Percentiles rank a stretch among this genome's conserved stretches.
These are phyloP conservation scores for Oemleria cerasiformis DNA, from an alignment of 306 rosid genomes.

Conservation along the genomic window DNA sequence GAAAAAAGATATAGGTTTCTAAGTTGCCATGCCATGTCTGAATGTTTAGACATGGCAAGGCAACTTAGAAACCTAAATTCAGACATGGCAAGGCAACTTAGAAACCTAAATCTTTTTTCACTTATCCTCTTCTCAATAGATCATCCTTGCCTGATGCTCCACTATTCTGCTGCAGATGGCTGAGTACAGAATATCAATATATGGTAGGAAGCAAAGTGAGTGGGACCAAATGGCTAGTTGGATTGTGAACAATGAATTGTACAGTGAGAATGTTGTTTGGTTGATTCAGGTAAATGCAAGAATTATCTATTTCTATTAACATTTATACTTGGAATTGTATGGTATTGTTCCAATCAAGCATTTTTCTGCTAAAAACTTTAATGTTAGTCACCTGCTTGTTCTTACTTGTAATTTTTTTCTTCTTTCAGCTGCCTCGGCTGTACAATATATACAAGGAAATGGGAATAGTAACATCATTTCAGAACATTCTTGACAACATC, in stretches of 20 bases:
- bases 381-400: slow-evolving; percentile 14
- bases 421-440: slow-evolving; percentile 83
- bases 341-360: slow-evolving; percentile 6
- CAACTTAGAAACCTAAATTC: too few species aligned
- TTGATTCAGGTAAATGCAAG: slow-evolving; percentile 77
- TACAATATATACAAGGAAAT: slow-evolving; percentile 93
- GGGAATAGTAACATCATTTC: slow-evolving; percentile 97
- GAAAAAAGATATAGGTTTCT: neutral
- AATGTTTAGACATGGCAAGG: neutral
- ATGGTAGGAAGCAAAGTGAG: slow-evolving; percentile 99
- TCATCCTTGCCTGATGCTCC: slow-evolving; percentile 12
- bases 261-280: slow-evolving; percentile 96
- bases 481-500: slow-evolving; percentile 95
- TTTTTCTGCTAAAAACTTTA: neutral
- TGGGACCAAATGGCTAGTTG: slow-evolving; percentile 99
- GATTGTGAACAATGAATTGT: slow-evolving; percentile 95
- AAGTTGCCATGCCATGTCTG: neutral
- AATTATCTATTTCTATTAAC: neutral
- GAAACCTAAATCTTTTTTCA: too few species aligned
- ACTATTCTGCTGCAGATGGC: slow-evolving; percentile 80
- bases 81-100: neutral
- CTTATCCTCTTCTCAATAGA: neutral
- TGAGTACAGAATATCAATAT: slow-evolving; percentile 89
- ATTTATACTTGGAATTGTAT: neutral
- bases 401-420: slow-evolving; percentile 17